Evolutionary conservation across 2,329 filamentous ascomycete species (phyloP), one percentile per base, ranked within the genome.

Genomic region (Diaporthe sp.): DNA sequence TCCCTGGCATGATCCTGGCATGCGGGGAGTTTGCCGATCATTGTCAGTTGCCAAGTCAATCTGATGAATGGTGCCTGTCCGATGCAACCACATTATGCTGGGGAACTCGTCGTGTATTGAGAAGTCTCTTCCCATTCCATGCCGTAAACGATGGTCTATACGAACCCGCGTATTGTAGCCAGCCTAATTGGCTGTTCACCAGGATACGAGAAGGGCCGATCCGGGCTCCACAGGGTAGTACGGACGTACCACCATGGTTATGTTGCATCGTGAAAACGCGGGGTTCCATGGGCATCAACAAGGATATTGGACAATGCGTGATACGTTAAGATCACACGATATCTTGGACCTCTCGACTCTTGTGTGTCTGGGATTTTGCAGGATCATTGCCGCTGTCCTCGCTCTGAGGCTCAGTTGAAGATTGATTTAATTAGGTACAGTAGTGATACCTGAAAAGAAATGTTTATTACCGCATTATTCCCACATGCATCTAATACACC

Each of bases 21-120:
- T 65, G 61, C 61, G 61, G 61, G 42, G 61, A 65, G 5, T 12
- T n/a, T 17, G 61, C 6, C 61, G 25, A 65, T 65, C 61, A 46
- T n/a, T 49, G 25, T 3, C 25, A n/a, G 10, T 31, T 49, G 61
- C 42, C 61, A 65, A 49, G 61, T 12, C 28, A 60, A 39, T 6
- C 31, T 39, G 22, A 15, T 25, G 22, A 60, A n/a, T 2, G 2
- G 61, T 65, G 42, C 42, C 61, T 65, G 25, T 46, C 19, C 10
- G 25, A 34, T 65, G 42, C 42, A n/a, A 49, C 42, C 9, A 49
- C n/a, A 25, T 46, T 34, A 12, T 34, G 12, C 61, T 34, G n/a
- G 25, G 25, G 25, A 34, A n/a, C 25, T 39, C 13, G 19, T 37
- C 8, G 28, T 37, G 55, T 17, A 46, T 39, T 46, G 13, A n/a